Percentiles rank a stretch among this genome's conserved stretches.
Evolutionary conservation across 768 basidiomycete species (phyloP).

Genomic region (Suillus fuscotomentosus): DNA sequence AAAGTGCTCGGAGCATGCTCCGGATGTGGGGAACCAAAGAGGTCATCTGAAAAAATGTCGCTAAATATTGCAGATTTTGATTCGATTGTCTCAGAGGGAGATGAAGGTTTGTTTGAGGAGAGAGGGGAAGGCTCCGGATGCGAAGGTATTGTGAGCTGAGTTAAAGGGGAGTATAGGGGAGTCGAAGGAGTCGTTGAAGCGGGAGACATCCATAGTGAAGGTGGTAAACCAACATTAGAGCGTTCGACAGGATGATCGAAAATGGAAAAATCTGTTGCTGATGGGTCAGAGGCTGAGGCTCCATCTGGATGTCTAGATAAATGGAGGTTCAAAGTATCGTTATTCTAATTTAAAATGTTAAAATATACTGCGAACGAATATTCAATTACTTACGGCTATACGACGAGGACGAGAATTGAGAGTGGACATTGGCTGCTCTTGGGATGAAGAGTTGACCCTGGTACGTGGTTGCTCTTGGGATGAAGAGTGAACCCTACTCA

Average conservation of each 20-base stretch:
- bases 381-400: not conserved
- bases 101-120: constrained; percentile 33
- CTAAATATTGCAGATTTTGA: constrained; percentile 64
- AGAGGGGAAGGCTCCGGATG: constrained; percentile 34
- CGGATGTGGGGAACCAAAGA: constrained; percentile 41
- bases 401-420: not conserved
- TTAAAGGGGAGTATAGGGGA: constrained; percentile 38
- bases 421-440: too few species aligned
- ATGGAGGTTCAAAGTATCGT: constrained; percentile 5
- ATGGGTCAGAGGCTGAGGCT: constrained; percentile 7
- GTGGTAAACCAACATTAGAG: constrained; percentile 56
- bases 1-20: constrained; percentile 48
- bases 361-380: not conserved
- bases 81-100: constrained; percentile 43
- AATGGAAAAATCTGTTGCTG: constrained; percentile 20
- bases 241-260: constrained; percentile 43
- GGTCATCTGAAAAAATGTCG: constrained; percentile 69
- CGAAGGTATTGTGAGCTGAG: constrained; percentile 35
- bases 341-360: not conserved
- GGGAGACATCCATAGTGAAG: constrained; percentile 86
- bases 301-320: not conserved
- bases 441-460: constrained; percentile 27
- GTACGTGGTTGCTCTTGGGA: constrained; percentile 3
- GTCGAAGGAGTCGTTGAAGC: constrained; percentile 47
- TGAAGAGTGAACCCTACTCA: constrained; percentile 30